phyloP scores from a whole-genome alignment of 2,329 filamentous ascomycete species.

The Chaetomium globosum region DNA sequence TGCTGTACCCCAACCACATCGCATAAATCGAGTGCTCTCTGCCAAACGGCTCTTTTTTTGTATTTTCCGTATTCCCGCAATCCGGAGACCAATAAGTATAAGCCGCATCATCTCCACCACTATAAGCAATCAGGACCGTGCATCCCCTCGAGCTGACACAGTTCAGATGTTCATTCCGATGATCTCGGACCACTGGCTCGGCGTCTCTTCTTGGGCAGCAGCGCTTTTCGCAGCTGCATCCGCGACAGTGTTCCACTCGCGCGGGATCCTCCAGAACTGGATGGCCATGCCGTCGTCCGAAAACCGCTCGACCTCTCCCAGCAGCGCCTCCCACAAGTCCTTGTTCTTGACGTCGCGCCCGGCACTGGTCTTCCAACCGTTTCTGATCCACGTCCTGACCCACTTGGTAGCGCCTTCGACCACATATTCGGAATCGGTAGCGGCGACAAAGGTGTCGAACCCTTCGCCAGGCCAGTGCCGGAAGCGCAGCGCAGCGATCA shows the following conservation, averaged over 20 bases:
- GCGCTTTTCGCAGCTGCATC: constrained; percentile 43
- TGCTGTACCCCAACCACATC: no score
- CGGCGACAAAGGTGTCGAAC: constrained; percentile 50
- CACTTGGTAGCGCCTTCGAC: constrained; percentile 50
- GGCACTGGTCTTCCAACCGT: constrained; percentile 48
- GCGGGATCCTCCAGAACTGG: constrained; percentile 53
- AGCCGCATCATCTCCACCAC: no score
- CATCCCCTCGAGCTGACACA: no score
- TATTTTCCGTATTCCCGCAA: no score
- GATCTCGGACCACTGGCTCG: constrained; percentile 1
- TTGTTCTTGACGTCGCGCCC: constrained; percentile 49
- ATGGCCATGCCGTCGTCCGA: constrained; percentile 42
- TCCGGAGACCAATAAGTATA: no score
- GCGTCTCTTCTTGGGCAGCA: constrained; percentile 5
- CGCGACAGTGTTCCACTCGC: constrained; percentile 48
- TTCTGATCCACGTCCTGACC: constrained; percentile 48
- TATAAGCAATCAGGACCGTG: no score
- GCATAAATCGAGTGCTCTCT: no score
- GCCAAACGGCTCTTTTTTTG: no score
- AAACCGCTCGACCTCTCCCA: constrained; percentile 46
- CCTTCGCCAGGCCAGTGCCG: constrained; percentile 50
- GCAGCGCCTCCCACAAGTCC: constrained; percentile 56
- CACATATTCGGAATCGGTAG: constrained; percentile 58
- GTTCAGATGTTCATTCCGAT: not conserved
- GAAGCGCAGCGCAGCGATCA: constrained; percentile 53